Conservation (phyloP, 1,139 yeast species). For the Lodderomyces orthopsilosis region DNA sequence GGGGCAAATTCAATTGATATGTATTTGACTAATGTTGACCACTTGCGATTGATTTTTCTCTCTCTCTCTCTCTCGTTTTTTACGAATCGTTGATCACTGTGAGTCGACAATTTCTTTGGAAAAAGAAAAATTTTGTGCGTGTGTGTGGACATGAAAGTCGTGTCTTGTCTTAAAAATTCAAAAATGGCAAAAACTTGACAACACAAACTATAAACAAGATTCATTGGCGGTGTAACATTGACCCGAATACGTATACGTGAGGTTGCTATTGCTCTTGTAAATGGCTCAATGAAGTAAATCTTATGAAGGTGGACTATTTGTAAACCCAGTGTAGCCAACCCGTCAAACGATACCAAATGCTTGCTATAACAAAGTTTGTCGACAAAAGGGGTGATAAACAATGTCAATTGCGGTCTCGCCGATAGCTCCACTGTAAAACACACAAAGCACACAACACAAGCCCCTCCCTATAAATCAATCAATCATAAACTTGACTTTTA, state of each 20-base stretch:
- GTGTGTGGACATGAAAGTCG: constrained; percentile 3
- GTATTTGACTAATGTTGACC: no score
- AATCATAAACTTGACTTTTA: background rate
- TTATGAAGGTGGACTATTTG: no score
- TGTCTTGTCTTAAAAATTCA: background rate
- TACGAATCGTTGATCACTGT: constrained; percentile 2
- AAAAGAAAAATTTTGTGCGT: background rate
- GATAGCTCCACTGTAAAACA: no score
- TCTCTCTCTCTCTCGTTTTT: constrained; percentile 5
- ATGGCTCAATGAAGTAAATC: background rate
- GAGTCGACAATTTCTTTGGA: constrained; percentile 6
- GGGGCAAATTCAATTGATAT: background rate
- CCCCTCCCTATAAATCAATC: background rate
- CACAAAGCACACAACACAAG: background rate
- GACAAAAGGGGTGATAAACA: background rate
- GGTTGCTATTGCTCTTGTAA: no score
- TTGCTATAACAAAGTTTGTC: background rate
- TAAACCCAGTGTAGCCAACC: background rate
- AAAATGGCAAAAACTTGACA: constrained; percentile 9
- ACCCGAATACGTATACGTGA: no score
- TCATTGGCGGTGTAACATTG: background rate
- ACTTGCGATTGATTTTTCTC: constrained; percentile 3
- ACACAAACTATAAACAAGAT: constrained; percentile 12
- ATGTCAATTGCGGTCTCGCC: background rate
- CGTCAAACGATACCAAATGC: background rate